phyloP scores from a whole-genome alignment of 1,284 basidiomycete genomes.

The Trichosporon sp. region DNA sequence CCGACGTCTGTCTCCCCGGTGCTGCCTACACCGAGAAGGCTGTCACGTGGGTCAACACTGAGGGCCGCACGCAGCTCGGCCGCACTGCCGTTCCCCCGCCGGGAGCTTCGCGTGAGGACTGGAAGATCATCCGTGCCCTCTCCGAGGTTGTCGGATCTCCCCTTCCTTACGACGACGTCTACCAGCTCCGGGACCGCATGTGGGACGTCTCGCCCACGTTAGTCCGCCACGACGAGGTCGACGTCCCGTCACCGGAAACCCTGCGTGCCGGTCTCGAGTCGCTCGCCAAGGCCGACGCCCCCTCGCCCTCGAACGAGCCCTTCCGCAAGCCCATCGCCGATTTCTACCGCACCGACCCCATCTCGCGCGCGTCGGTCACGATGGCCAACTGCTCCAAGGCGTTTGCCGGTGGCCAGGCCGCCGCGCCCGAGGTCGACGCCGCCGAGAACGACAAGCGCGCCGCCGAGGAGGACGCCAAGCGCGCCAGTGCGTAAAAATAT shows the following conservation, averaged over 20 bases:
- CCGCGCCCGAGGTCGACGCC: constrained; percentile 10
- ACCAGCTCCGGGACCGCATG: constrained; percentile 85
- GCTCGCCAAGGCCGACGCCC: constrained; percentile 55
- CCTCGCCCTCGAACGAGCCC: constrained; percentile 52
- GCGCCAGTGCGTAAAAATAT: constrained; percentile 18
- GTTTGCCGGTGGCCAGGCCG: constrained; percentile 44
- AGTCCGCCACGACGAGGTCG: constrained; percentile 80
- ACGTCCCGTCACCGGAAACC: constrained; percentile 67
- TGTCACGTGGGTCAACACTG: constrained; percentile 93
- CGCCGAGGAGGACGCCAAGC: constrained; percentile 15
- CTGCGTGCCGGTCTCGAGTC: constrained; percentile 64
- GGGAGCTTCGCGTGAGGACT: constrained; percentile 91
- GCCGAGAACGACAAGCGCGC: constrained; percentile 4
- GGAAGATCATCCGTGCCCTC: constrained; percentile 97
- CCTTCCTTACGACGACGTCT: constrained; percentile 84
- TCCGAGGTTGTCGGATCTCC: constrained; percentile 78
- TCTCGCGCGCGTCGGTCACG: constrained; percentile 51
- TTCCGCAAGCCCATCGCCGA: constrained; percentile 81
- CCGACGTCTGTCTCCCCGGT: constrained; percentile 90
- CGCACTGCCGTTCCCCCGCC: constrained; percentile 92
- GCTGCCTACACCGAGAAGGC: constrained; percentile 96
- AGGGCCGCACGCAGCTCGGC: constrained; percentile 87
- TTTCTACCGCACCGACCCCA: constrained; percentile 83
- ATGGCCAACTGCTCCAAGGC: constrained; percentile 50
- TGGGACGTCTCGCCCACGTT: constrained; percentile 94